phyloP scores from a whole-genome alignment of 495 filamentous ascomycete species.

The Aspergillus coremiiformis region DNA sequence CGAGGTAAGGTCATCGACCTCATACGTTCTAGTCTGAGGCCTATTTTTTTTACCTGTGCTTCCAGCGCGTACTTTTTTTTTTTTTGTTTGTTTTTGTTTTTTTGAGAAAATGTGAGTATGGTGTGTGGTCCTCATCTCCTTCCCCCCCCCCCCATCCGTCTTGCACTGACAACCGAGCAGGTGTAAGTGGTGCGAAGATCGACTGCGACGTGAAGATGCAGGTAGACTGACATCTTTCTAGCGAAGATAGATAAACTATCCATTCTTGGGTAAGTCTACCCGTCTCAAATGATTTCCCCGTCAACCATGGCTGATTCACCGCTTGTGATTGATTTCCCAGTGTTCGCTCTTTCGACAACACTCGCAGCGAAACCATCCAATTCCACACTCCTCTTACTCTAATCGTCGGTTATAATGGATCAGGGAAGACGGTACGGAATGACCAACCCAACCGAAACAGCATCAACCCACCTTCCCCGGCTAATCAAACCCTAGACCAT shows the following conservation, averaged over 20 bases:
- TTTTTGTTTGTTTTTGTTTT: too few relatives aligned
- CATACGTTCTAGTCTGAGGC: background rate
- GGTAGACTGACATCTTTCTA: slow-evolving; percentile 13
- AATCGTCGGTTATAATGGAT: slow-evolving; percentile 95
- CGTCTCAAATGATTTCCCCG: background rate
- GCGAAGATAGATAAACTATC: slow-evolving; percentile 84
- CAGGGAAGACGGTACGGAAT: slow-evolving; percentile 70
- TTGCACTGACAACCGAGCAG: background rate
- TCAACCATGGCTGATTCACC: slow-evolving; percentile 2
- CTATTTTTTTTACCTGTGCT: too few relatives aligned
- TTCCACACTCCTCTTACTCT: slow-evolving; percentile 88
- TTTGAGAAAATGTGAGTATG: background rate
- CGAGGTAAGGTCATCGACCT: background rate
- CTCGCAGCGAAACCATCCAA: slow-evolving; percentile 68
- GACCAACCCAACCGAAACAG: background rate
- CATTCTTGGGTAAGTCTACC: slow-evolving; percentile 58
- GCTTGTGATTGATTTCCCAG: slow-evolving; percentile 35
- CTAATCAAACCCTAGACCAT: slow-evolving; percentile 55
- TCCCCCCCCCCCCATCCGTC: background rate
- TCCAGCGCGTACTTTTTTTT: too few relatives aligned
- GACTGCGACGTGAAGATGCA: background rate
- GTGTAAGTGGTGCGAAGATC: slow-evolving; percentile 14
- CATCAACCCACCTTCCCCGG: too few relatives aligned
- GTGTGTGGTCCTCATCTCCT: background rate
- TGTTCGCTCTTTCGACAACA: slow-evolving; percentile 85